Percentiles rank a stretch among this genome's conserved stretches.
Conservation (phyloP, 164 flowering plant genomes). For the Vitis rotundifolia region DNA sequence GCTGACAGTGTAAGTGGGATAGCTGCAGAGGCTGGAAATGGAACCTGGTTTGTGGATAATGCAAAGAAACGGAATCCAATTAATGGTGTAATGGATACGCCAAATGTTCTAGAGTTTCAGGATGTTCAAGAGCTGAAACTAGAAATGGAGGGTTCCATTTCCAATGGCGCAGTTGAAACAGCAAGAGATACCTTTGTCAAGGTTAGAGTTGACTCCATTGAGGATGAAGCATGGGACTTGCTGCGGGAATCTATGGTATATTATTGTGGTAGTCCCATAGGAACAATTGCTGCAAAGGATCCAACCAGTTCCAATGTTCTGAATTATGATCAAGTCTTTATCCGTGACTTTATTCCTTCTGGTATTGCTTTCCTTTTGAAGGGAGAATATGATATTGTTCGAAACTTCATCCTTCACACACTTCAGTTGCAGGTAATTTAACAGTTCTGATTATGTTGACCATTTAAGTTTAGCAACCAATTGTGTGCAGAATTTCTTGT, state of each 20-base stretch:
- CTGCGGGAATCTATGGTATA: conserved; percentile 46
- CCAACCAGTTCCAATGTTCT: conserved; percentile 40
- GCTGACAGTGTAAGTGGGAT: conserved; percentile 29
- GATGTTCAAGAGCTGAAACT: conserved; percentile 16
- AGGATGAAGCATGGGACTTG: conserved; percentile 63
- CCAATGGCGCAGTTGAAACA: conserved; percentile 25
- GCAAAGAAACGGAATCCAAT: conserved; percentile 24
- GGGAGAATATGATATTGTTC: conserved; percentile 64
- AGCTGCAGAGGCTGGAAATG: conserved; percentile 28
- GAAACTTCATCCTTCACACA: conserved; percentile 56
- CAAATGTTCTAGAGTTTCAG: conserved; percentile 26
- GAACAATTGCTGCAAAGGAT: conserved; percentile 66
- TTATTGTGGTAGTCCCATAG: conserved; percentile 57
- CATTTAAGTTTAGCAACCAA: background rate
- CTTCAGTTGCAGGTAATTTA: conserved; percentile 59
- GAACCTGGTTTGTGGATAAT: conserved; percentile 31
- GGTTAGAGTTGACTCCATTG: conserved; percentile 25
- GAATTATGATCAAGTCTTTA: conserved; percentile 67
- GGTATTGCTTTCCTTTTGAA: conserved; percentile 64
- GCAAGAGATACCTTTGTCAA: conserved; percentile 13
- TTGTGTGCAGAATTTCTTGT: background rate
- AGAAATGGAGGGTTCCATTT: conserved; percentile 12
- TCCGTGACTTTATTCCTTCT: conserved; percentile 66
- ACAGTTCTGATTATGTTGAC: background rate
- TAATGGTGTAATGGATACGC: conserved; percentile 12